Base-by-base conservation (phyloP, 1,139 yeast species). In the Geotrichum citri-aurantii region DNA sequence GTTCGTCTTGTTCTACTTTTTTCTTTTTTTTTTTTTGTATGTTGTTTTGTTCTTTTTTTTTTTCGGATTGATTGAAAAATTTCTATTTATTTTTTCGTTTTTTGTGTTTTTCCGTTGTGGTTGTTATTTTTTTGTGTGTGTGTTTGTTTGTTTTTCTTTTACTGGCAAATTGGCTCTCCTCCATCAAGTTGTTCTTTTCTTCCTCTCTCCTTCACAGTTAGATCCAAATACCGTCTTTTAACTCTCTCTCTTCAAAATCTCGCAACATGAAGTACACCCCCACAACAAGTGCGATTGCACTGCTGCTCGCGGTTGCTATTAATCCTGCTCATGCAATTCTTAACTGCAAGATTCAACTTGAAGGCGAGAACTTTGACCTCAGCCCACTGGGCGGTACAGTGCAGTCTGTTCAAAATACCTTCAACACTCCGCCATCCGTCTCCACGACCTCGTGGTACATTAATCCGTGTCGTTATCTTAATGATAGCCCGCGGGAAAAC, bases 381-480 rank as follows among this genome's bases (percentile, higher is more conserved):
- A 62, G 65, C 3, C 66, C 74, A 23, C 73, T 85, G 49, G 56
- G 54, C 14, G 76, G 76, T 52, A 88, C 88, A 2, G 68, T 76
- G 5, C 80, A 81, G 64, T 65, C 73, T 1, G 75, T 76, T 21
- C 67, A 76, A 6, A 58, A 67, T 3, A 66, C 76, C 37, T 75
- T 71, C 52, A 80, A 79, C 54, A 88, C 97, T 11, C 97, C 97
- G 24, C 98, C 98, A 1, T 80, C 92, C 6, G 75, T 73, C 50
- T 82, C 89, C 1, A 79, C 77, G 55, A 72, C 79, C 46, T 77
- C 82, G 3, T 88, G 96, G 92, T 82, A 78, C 67, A 67, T 91
- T 52, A 86, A 89, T 52, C 77, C 90, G 12, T 89, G 96, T 72
- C 83, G 81, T 52, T 74, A 81, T 12, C 71, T 81, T 29, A 68